phyloP scores from a whole-genome alignment of 306 rosid species.

The Fagus sylvatica region DNA sequence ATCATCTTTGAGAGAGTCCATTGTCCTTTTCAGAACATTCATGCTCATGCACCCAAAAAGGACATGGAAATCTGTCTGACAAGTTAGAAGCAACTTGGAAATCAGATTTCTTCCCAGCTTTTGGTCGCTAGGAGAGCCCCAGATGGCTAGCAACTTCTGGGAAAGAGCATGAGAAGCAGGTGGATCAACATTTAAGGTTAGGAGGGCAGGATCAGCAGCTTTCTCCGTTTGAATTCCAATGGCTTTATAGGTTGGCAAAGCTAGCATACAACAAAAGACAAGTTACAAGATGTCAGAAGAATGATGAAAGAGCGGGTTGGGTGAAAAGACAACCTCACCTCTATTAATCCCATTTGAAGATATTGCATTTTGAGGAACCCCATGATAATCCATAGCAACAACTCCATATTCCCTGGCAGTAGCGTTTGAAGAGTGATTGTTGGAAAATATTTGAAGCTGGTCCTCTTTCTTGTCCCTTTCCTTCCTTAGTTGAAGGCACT shows the following conservation, averaged over 20 bases:
- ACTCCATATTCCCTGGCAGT: slow-evolving; percentile 48
- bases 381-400: slow-evolving; percentile 26
- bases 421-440: slow-evolving; percentile 30
- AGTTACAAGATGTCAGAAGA: slow-evolving; percentile 21
- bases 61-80: slow-evolving; percentile 65
- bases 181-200: slow-evolving; percentile 26
- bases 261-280: slow-evolving; percentile 30
- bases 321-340: slow-evolving; percentile 40
- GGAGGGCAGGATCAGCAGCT: slow-evolving; percentile 37
- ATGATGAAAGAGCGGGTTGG: slow-evolving; percentile 7
- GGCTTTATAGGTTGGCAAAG: slow-evolving; percentile 36
- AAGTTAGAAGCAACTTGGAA: slow-evolving; percentile 61
- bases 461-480: slow-evolving; percentile 57
- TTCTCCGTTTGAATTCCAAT: slow-evolving; percentile 50
- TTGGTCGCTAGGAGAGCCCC: slow-evolving; percentile 55
- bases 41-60: slow-evolving; percentile 69
- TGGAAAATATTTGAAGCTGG: slow-evolving; percentile 38
- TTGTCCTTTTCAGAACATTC: slow-evolving; percentile 38
- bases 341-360: slow-evolving; percentile 26
- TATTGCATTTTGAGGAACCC: slow-evolving; percentile 32
- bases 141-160: slow-evolving; percentile 64
- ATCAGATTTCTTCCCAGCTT: slow-evolving; percentile 50
- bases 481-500: slow-evolving; percentile 55
- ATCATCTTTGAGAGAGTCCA: slow-evolving; percentile 38
- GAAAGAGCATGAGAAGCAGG: slow-evolving; percentile 55